Percentiles rank a stretch among this genome's conserved stretches.
These are phyloP conservation scores for Acer yangbiense DNA, from an alignment of 345 rosid genomes.

Conservation along the genomic window DNA sequence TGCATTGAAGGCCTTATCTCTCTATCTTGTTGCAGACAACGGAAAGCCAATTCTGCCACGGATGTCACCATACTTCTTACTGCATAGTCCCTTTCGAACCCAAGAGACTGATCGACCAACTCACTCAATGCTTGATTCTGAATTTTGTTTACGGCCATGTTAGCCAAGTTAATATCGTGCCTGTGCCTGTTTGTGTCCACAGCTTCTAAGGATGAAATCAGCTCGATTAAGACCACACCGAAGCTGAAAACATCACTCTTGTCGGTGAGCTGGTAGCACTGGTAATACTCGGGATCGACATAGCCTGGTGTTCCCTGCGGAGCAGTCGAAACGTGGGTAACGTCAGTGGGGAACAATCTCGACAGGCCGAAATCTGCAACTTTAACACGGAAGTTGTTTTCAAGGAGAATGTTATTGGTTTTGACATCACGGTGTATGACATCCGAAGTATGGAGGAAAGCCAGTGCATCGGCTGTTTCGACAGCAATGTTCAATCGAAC, in stretches of 20 bases:
- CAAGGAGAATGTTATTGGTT: conserved; percentile 84
- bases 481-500: conserved; percentile 70
- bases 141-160: conserved; percentile 73
- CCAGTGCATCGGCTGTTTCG: conserved; percentile 77
- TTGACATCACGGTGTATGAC: conserved; percentile 90
- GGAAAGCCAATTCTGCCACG: conserved; percentile 71
- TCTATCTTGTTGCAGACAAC: conserved; percentile 77
- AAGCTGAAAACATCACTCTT: conserved; percentile 94
- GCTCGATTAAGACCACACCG: conserved; percentile 80
- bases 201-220: conserved; percentile 64
- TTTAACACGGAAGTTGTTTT: conserved; percentile 56
- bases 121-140: conserved; percentile 65
- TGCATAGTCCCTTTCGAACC: conserved; percentile 47
- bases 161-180: conserved; percentile 70
- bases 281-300: conserved; percentile 85
- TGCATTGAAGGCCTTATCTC: conserved; percentile 79
- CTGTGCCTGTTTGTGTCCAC: conserved; percentile 70
- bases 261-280: conserved; percentile 73
- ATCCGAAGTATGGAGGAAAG: conserved; percentile 62
- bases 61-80: conserved; percentile 46
- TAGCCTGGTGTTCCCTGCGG: conserved; percentile 98
- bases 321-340: conserved; percentile 84
- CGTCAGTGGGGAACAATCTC: conserved; percentile 66
- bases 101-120: conserved; percentile 68
- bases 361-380: conserved; percentile 98